Evolutionary conservation across 768 basidiomycete genomes (phyloP).

Genomic region (Chalciporus sphaerocephalus): DNA sequence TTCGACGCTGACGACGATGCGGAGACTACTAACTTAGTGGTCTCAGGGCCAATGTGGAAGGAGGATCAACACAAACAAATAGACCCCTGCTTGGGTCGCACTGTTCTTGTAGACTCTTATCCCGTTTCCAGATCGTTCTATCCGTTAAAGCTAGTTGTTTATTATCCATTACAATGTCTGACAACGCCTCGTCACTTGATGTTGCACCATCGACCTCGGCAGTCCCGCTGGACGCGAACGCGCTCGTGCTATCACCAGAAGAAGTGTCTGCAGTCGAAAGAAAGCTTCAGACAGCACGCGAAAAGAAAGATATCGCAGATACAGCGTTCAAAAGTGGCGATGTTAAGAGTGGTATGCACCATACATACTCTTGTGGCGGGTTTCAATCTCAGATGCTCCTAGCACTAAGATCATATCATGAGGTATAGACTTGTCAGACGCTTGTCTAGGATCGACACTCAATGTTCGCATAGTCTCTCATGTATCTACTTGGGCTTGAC

Average conservation of each 20-base stretch:
- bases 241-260: constrained; percentile 13
- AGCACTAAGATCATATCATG: constrained; percentile 73
- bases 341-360: constrained; percentile 49
- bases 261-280: constrained; percentile 31
- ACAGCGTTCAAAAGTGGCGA: constrained; percentile 66
- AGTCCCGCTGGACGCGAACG: constrained; percentile 19
- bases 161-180: constrained; percentile 15
- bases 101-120: not conserved
- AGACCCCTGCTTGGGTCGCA: constrained; percentile 7
- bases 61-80: constrained; percentile 23
- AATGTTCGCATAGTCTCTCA: constrained; percentile 46
- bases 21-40: constrained; percentile 1
- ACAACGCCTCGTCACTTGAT: not conserved
- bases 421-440: constrained; percentile 39
- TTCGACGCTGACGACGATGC: constrained; percentile 4
- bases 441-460: constrained; percentile 1
- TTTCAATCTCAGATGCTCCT: constrained; percentile 2
- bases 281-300: constrained; percentile 59
- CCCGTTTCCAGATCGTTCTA: not conserved
- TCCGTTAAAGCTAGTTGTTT: not conserved
- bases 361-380: not conserved
- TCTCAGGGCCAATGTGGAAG: constrained; percentile 17
- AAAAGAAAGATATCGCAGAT: constrained; percentile 66
- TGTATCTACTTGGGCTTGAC: constrained; percentile 73
- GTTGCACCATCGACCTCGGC: constrained; percentile 1